These are phyloP conservation scores for Lactarius sp. DNA, from an alignment of 768 basidiomycete species.

Conservation along the genomic window DNA sequence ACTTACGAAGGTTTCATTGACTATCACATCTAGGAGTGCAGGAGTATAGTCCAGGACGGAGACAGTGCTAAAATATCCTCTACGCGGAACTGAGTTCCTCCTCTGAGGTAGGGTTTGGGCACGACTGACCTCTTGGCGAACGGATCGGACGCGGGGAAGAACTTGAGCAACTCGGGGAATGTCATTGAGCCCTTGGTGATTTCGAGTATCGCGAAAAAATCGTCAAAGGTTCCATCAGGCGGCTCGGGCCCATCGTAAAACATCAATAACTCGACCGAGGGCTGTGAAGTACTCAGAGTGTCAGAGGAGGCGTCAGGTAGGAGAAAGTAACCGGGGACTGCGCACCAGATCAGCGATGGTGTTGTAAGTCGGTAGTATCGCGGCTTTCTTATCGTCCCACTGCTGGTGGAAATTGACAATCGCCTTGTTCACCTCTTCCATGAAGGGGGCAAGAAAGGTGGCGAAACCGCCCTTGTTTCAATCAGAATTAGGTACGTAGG, in stretches of 20 bases:
- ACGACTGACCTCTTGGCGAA: conserved; percentile 1
- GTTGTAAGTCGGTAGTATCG: conserved; percentile 12
- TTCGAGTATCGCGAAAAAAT: conserved; percentile 16
- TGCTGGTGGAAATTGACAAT: conserved; percentile 13
- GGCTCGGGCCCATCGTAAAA: conserved; percentile 27
- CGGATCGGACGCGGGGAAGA: not conserved
- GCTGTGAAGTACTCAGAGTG: not conserved
- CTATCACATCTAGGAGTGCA: not conserved
- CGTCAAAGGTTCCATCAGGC: conserved; percentile 26
- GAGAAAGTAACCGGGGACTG: not conserved
- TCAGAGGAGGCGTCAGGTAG: not conserved
- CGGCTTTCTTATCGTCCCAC: conserved; percentile 15
- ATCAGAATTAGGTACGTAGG: not conserved
- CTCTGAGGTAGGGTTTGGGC: not conserved
- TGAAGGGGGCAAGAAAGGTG: not conserved
- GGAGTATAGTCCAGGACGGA: conserved; percentile 4
- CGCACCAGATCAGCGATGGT: not conserved
- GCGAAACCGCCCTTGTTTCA: not conserved
- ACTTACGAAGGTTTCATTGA: conserved; percentile 12
- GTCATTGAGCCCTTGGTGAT: not conserved
- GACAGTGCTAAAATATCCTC: conserved; percentile 10
- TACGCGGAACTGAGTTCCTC: not conserved
- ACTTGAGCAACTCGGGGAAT: conserved; percentile 6
- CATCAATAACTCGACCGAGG: conserved; percentile 7
- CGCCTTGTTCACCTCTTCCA: conserved; percentile 29